Evolutionary conservation across 2,329 filamentous ascomycete genomes (phyloP), one percentile per base, ranked within the genome.

Genomic region (Fusarium denticulatum): DNA sequence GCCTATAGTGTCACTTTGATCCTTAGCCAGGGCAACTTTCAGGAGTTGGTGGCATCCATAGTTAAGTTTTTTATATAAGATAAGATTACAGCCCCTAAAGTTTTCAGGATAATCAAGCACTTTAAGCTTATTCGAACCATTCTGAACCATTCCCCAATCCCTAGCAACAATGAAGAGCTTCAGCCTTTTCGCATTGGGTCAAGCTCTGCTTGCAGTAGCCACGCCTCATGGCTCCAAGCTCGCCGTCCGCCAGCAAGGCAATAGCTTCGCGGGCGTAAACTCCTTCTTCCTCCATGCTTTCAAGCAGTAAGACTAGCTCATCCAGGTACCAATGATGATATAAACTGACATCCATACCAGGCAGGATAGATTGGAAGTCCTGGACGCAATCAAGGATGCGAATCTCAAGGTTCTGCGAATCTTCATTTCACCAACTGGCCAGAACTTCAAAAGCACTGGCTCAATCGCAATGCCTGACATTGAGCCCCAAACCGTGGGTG

Each of bases 311-410:
- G 22, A 8, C 1, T 7, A 24, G 1, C 11, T 3, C 6, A 24
- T 2, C 1, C 5, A 10, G 0, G 0, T 10, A 24, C 11, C 28
- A 18, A 24, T 14, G 3, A 6, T 5, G 6, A 20, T 6, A 10
- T 1, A 18, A 16, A 18, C 30, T 50, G 8, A 50, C 16, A 13
- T 15, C 5, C 8, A 7, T 14, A 5, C 6, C 6, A 50, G 47
- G n/a, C 30, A 50, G 8, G 47, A 50, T 34, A 7, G 30, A 20
- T 34, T 50, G n/a, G 30, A 50, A 1, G 47, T 50, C 12, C 8
- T 50, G 0, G 47, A 50, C 8, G 30, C 47, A 12, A 50, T 50
- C 8, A 24, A 50, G 12, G 12, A 50, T 50, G 30, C 47, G 20
- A 34, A 50, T 0, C 30, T 50, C 0, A 50, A 50, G 12, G 22